Percentiles rank a stretch among this genome's conserved stretches.
Conservation (phyloP, 352 stramenopile species). For the Salisapilia sapeloensis region DNA sequence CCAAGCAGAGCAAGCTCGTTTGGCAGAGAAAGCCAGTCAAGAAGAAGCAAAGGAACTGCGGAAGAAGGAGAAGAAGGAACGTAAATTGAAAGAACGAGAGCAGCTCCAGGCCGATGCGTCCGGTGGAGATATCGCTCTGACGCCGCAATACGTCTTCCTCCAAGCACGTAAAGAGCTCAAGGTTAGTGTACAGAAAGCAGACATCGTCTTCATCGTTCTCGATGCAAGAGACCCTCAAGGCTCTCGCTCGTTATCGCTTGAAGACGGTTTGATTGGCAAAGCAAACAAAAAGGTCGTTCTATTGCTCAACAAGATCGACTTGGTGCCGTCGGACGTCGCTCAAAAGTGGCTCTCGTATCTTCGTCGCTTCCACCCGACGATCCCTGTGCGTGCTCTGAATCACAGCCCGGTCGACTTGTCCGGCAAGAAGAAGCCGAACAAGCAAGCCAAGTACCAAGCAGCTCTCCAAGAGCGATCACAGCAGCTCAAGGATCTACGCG, state of each 20-base stretch:
- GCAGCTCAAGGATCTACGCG: constrained; percentile 38
- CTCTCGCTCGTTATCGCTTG: constrained; percentile 84
- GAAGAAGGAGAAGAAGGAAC: constrained; percentile 55
- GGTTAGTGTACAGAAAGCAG: constrained; percentile 32
- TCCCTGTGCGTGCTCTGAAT: constrained; percentile 75
- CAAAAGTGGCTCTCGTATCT: constrained; percentile 94
- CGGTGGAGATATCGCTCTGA: constrained; percentile 10
- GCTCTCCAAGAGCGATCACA: constrained; percentile 56
- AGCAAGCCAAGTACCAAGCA: constrained; percentile 36
- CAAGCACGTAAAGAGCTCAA: constrained; percentile 71
- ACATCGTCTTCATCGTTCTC: constrained; percentile 80
- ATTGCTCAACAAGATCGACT: constrained; percentile 98
- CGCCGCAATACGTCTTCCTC: constrained; percentile 51
- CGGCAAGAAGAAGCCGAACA: constrained; percentile 83
- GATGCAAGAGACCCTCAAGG: constrained; percentile 97
- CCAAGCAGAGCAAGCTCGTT: constrained; percentile 63
- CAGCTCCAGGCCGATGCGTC: constrained; percentile 11
- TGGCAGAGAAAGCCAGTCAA: constrained; percentile 51
- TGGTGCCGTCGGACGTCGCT: constrained; percentile 79
- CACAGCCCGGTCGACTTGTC: constrained; percentile 80
- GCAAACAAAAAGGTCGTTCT: constrained; percentile 93
- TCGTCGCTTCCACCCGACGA: constrained; percentile 87
- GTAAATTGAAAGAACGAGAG: constrained; percentile 18
- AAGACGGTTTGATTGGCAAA: constrained; percentile 89
- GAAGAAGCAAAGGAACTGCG: constrained; percentile 36